These are phyloP conservation scores for Oenanthe javanica DNA, from an alignment of 140 eudicot genomes.

Conservation along the genomic window DNA sequence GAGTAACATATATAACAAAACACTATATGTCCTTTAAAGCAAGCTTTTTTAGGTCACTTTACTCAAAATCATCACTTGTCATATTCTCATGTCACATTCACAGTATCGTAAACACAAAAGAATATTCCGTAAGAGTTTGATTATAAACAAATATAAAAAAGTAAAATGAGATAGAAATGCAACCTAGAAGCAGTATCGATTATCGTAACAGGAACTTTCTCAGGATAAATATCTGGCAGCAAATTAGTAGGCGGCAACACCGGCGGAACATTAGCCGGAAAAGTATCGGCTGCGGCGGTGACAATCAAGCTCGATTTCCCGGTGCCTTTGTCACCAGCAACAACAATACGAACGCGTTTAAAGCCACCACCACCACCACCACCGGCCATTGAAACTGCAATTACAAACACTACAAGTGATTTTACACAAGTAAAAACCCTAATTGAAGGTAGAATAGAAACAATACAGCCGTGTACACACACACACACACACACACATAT, in stretches of 20 bases:
- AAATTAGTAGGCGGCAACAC: constrained; percentile 45
- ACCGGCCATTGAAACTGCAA: constrained; percentile 28
- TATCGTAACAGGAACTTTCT: constrained; percentile 8
- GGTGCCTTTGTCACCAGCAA: constrained; percentile 53
- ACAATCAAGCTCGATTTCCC: constrained; percentile 57
- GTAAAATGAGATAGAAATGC: background rate
- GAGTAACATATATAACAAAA: no score
- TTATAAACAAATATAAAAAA: no score
- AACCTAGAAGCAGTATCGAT: constrained; percentile 14
- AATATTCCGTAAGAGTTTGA: no score
- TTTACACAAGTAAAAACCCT: background rate
- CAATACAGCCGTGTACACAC: no score
- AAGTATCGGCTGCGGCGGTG: constrained; percentile 41
- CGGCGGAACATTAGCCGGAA: constrained; percentile 41
- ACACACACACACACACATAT: no score
- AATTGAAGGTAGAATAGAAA: no score
- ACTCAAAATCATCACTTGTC: no score
- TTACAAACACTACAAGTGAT: background rate
- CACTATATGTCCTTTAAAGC: no score
- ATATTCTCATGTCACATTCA: no score
- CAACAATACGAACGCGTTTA: constrained; percentile 40
- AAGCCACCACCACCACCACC: constrained; percentile 16
- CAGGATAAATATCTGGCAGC: constrained; percentile 1
- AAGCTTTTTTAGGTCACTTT: no score
- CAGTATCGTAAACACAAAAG: no score